Base-by-base conservation (phyloP, 2,329 filamentous ascomycete species). In the Cyclaneusma minus region DNA sequence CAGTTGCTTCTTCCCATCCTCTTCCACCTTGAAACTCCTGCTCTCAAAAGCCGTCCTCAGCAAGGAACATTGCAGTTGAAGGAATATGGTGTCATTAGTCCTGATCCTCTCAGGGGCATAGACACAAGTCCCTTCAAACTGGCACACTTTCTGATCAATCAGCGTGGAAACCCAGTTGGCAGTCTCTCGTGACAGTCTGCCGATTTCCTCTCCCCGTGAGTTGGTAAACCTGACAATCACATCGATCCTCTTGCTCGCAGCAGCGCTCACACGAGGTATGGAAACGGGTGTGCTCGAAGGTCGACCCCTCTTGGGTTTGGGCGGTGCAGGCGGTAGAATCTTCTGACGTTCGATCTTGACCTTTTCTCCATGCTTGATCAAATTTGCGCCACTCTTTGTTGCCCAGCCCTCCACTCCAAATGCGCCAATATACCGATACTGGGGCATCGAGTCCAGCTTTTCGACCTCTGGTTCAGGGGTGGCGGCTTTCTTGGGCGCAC, bases 351-450 rank as follows among this genome's bases (percentile, higher is more conserved):
- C 87, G 22, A 98, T 92, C 25, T 64, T 73, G 31, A 98, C 71
- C n/a, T 55, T 41, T 37, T 95, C 87, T 10, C 80, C 83, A 42
- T 92, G 79, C 37, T 72, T 78, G 14, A 98, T 46, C 5, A 94
- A 47, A 19, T 68, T 69, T 3, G 55, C 56, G 1, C 87, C 87
- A 48, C 83, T 94, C 40, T 75, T 71, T 3, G 87, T 95, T 5
- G 82, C 75, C 89, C 89, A 98, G 4, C 76, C 89, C 28, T 78
- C 82, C 4, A 81, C 84, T 6, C 89, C 89, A 50, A 95, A 89
- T 0, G 84, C 82, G 11, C 89, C 89, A 33, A 95, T 68, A 42
- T 95, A 98, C 42, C 89, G 57, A 38, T 59, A 61, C 2, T 52
- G 41, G 1, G 73, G 72, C 58, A 48, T 27, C n/a, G 15, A 11